A percentile compares a stretch with the other conserved stretches of the same genome.
Conservation (phyloP, 2,329 filamentous ascomycete genomes). For the Hawksworthiomyces lignivorus region DNA sequence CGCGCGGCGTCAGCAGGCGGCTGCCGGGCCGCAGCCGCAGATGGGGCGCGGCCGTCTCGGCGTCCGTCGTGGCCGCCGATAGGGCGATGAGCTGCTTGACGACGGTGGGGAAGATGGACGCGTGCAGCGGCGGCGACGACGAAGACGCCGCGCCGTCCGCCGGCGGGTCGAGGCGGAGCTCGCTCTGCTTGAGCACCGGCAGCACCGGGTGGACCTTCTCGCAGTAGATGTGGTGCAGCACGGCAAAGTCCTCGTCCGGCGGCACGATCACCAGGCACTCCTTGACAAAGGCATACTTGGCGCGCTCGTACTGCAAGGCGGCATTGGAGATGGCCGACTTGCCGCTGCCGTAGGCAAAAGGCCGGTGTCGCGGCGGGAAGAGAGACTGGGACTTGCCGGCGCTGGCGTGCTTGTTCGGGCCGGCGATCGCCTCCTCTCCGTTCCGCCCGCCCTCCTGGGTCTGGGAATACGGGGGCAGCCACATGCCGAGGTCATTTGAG, state of each 20-base stretch:
- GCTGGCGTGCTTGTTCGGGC: neutral
- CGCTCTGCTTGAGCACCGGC: slow-evolving; percentile 37
- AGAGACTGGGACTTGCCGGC: neutral
- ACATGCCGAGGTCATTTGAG: slow-evolving; percentile 48
- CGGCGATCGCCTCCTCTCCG: neutral
- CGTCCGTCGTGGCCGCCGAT: slow-evolving; percentile 40
- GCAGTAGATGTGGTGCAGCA: slow-evolving; percentile 38
- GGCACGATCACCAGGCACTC: slow-evolving; percentile 42
- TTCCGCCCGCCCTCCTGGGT: neutral
- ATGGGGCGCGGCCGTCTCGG: slow-evolving; percentile 31
- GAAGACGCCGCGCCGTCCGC: neutral
- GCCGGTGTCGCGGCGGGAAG: neutral
- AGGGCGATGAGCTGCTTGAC: slow-evolving; percentile 48
- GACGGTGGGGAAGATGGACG: slow-evolving; percentile 33
- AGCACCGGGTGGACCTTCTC: slow-evolving; percentile 49
- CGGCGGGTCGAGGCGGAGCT: slow-evolving; percentile 7
- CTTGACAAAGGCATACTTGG: slow-evolving; percentile 13
- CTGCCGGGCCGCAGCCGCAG: slow-evolving; percentile 36
- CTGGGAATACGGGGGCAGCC: slow-evolving; percentile 24
- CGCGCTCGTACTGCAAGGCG: slow-evolving; percentile 12
- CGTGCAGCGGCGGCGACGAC: slow-evolving; percentile 10
- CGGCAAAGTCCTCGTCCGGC: slow-evolving; percentile 36
- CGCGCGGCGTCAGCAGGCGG: slow-evolving; percentile 33
- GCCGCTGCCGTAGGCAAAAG: neutral
- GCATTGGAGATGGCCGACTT: slow-evolving; percentile 7